Percentiles rank a stretch among this genome's conserved stretches.
Conservation (phyloP, 805 yeast species). For the Phaffomyces opuntiae region DNA sequence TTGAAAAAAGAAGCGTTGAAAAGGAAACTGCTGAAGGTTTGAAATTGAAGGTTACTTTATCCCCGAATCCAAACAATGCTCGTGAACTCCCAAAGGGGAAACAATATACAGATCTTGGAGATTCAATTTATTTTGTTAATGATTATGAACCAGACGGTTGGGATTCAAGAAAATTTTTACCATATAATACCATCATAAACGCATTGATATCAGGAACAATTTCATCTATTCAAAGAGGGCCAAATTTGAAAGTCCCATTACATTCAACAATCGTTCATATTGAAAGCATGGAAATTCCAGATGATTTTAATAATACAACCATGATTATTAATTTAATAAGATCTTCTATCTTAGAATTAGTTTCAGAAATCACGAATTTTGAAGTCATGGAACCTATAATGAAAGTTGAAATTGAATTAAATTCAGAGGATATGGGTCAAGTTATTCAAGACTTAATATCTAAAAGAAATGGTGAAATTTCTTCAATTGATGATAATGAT, state of each 20-base stretch:
- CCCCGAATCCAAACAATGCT: slow-evolving; percentile 25
- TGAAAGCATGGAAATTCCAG: slow-evolving; percentile 42
- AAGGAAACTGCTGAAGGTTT: slow-evolving; percentile 18
- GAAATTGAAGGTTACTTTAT: slow-evolving; percentile 25
- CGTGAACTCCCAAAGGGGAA: slow-evolving; percentile 21
- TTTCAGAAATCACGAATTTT: slow-evolving; percentile 28
- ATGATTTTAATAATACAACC: slow-evolving; percentile 34
- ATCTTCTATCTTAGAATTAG: slow-evolving; percentile 34
- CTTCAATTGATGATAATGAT: slow-evolving; percentile 61
- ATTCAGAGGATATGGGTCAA: slow-evolving; percentile 68
- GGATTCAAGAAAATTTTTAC: slow-evolving; percentile 38
- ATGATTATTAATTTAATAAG: slow-evolving; percentile 41
- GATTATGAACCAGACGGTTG: slow-evolving; percentile 22
- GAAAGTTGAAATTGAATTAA: slow-evolving; percentile 61
- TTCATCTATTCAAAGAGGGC: slow-evolving; percentile 63
- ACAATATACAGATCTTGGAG: slow-evolving; percentile 25
- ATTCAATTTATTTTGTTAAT: slow-evolving; percentile 28
- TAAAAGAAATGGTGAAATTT: slow-evolving; percentile 67
- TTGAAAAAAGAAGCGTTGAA: slow-evolving; percentile 5
- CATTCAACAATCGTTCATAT: slow-evolving; percentile 54
- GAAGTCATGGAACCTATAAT: slow-evolving; percentile 82
- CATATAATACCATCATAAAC: slow-evolving; percentile 40
- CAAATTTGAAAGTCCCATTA: slow-evolving; percentile 43
- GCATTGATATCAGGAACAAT: slow-evolving; percentile 50
- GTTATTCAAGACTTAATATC: slow-evolving; percentile 82